Conservation (phyloP, 164 flowering plant species). For the Vitis amurensis region DNA sequence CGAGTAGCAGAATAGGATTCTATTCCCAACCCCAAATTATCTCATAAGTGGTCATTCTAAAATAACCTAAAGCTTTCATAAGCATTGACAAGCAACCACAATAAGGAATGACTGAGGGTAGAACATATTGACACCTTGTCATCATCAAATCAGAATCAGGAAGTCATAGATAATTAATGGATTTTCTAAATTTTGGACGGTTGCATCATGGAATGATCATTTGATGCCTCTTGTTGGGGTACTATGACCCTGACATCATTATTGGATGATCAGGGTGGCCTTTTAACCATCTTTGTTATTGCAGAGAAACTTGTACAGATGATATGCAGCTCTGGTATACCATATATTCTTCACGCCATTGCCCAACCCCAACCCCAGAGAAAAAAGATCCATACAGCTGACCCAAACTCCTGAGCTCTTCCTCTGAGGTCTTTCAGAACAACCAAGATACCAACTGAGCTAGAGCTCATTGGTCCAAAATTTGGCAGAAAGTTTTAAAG, state of each 20-base stretch:
- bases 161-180: not conserved
- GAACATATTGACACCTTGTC: not conserved
- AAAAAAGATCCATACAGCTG: not conserved
- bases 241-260: not conserved
- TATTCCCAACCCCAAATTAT: not conserved
- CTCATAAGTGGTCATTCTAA: too few species aligned
- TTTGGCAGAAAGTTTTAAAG: not conserved
- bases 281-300: too few species aligned
- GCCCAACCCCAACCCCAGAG: not conserved
- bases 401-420: not conserved
- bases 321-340: too few species aligned
- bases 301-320: too few species aligned
- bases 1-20: not conserved
- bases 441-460: not conserved
- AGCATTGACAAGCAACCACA: too few species aligned
- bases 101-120: too few species aligned
- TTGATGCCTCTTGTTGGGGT: not conserved
- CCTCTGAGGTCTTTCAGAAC: not conserved
- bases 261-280: not conserved
- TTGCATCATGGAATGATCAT: not conserved
- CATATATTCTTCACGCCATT: too few species aligned
- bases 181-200: not conserved
- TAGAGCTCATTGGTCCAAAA: not conserved
- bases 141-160: not conserved
- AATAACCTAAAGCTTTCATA: too few species aligned